These are phyloP conservation scores for Cystoisospora suis DNA, from an alignment of 169 alveolate species.

Conservation along the genomic window DNA sequence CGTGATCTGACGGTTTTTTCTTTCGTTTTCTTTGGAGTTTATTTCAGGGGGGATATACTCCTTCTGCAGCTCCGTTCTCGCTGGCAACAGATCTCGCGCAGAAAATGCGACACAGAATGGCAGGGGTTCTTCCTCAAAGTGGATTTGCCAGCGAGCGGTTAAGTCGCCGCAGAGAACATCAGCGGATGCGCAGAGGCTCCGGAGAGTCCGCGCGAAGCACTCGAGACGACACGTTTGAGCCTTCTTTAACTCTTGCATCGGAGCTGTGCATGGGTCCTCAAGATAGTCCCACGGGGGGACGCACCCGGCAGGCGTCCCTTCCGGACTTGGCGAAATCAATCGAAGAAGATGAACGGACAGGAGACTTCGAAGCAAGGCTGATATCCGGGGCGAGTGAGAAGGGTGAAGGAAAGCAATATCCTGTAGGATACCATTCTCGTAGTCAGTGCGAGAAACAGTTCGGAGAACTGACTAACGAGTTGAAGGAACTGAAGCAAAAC, in stretches of 20 bases:
- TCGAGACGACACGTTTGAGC: no score
- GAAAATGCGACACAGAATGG: not conserved
- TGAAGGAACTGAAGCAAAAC: conserved; percentile 3
- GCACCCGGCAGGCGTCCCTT: no score
- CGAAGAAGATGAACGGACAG: no score
- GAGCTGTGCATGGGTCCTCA: no score
- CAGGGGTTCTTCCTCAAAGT: no score
- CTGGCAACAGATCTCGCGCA: not conserved
- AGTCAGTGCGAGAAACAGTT: not conserved
- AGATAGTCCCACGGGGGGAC: no score
- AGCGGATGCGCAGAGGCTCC: not conserved
- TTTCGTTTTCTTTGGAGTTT: no score
- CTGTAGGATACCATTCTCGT: not conserved
- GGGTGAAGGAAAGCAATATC: not conserved
- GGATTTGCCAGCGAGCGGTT: not conserved
- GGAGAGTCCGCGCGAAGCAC: not conserved
- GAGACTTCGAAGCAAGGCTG: no score
- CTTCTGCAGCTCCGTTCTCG: not conserved
- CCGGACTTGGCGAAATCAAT: no score
- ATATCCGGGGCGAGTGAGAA: not conserved
- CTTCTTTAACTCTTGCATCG: no score
- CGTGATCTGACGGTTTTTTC: no score
- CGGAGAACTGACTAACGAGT: not conserved
- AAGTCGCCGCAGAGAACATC: not conserved
- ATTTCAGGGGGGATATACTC: not conserved